These are phyloP conservation scores for Juncus inflexus DNA, from an alignment of 176 grass and related monocot species.

Conservation along the genomic window DNA sequence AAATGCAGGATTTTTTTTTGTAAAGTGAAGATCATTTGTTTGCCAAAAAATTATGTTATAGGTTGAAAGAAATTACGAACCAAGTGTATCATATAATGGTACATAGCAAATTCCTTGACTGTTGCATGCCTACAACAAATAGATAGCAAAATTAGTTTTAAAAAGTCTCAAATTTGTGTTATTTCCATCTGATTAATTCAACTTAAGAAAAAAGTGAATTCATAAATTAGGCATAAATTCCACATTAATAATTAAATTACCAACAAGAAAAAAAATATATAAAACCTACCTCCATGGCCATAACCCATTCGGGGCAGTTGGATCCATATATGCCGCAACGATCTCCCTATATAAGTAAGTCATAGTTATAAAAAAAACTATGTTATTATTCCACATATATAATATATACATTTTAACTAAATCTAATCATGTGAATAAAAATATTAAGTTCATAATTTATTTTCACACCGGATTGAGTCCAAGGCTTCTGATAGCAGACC, in stretches of 20 bases:
- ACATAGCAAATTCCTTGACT: conserved; percentile 86
- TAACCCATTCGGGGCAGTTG: conserved; percentile 97
- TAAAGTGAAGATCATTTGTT: too few relatives aligned
- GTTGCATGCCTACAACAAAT: conserved; percentile 68
- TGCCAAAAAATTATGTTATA: too few relatives aligned
- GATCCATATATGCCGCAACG: conserved; percentile 93
- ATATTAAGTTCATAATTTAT: not conserved
- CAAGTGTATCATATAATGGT: conserved; percentile 90
- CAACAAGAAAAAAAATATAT: conserved; percentile 1
- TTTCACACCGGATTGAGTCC: conserved; percentile 49
- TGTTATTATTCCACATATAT: conserved; percentile 2
- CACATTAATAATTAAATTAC: not conserved
- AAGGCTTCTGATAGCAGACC: conserved; percentile 46
- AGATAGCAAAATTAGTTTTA: conserved; percentile 3
- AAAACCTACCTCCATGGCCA: conserved; percentile 70
- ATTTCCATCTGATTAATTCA: not conserved
- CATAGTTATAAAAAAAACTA: not conserved
- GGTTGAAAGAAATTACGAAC: conserved; percentile 31
- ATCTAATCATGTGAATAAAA: not conserved
- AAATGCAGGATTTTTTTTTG: too few relatives aligned
- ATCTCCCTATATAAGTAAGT: conserved; percentile 54
- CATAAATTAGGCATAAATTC: too few relatives aligned
- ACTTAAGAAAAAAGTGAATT: not conserved
- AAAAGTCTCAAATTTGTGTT: not conserved
- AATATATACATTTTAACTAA: too few relatives aligned